phyloP scores from a whole-genome alignment of 148 eudicot species.

The Vaccinium myrtillus region DNA sequence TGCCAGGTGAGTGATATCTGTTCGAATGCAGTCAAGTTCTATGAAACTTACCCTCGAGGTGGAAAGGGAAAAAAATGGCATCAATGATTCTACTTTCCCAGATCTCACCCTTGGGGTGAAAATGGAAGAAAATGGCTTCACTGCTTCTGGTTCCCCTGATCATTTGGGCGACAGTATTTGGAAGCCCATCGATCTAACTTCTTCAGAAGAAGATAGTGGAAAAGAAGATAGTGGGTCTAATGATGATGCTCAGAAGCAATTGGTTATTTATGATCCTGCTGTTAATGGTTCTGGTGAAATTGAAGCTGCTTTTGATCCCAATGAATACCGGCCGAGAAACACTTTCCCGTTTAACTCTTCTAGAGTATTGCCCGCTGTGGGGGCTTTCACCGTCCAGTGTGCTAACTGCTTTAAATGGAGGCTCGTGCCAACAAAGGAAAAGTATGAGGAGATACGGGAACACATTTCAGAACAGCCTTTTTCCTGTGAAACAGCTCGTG shows the following conservation, averaged over 20 bases:
- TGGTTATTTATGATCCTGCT: conserved; percentile 59
- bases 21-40: conserved; percentile 23
- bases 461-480: conserved; percentile 65
- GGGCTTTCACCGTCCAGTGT: conserved; percentile 88
- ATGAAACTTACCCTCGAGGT: conserved; percentile 23
- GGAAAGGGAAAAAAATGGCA: conserved; percentile 20
- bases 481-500: conserved; percentile 64
- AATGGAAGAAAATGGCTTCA: conserved; percentile 23
- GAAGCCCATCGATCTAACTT: conserved; percentile 28
- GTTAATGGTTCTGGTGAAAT: conserved; percentile 17
- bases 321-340: conserved; percentile 8
- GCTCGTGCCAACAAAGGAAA: conserved; percentile 77
- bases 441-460: conserved; percentile 89
- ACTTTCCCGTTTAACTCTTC: conserved; percentile 25
- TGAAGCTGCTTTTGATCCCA: too few species aligned
- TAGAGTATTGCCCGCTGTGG: conserved; percentile 61
- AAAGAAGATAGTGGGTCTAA: conserved; percentile 24
- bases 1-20: conserved; percentile 10
- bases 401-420: conserved; percentile 91
- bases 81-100: conserved; percentile 16
- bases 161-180: conserved; percentile 28
- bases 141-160: conserved; percentile 20
- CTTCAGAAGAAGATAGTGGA: conserved; percentile 30
- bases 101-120: background rate
- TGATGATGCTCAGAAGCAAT: conserved; percentile 44